Percentiles rank a stretch among this genome's conserved stretches.
These are phyloP conservation scores for Trichosporon sp. DNA, from an alignment of 1,284 basidiomycete genomes.

Conservation along the genomic window DNA sequence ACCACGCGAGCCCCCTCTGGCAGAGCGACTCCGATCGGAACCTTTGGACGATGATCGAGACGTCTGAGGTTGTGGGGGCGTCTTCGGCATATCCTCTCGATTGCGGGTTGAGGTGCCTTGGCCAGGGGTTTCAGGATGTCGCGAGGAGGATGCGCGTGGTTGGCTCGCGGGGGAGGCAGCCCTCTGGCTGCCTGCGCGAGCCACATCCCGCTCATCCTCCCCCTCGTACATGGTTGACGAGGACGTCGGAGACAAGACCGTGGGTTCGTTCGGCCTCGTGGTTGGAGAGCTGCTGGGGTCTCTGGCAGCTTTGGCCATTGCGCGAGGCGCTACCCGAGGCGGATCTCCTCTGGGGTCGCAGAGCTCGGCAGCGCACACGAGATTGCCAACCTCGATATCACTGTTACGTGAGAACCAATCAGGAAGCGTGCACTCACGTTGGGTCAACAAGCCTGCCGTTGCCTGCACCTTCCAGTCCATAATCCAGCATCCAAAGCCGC, in stretches of 20 bases:
- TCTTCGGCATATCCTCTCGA: background rate
- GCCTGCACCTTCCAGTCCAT: background rate
- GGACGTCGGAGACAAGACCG: background rate
- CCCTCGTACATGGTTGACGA: background rate
- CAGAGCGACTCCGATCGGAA: background rate
- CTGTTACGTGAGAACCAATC: constrained; percentile 14
- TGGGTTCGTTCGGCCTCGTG: background rate
- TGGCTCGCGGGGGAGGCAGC: background rate
- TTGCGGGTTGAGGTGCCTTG: background rate
- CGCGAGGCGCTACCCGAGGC: background rate
- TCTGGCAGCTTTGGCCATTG: background rate
- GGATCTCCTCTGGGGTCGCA: background rate
- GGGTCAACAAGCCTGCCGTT: constrained; percentile 12
- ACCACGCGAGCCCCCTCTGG: background rate
- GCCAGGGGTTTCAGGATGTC: background rate
- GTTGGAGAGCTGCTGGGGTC: background rate
- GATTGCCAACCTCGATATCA: constrained; percentile 23
- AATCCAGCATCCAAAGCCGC: constrained; percentile 25
- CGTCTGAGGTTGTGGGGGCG: background rate
- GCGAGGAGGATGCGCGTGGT: background rate
- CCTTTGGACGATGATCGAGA: background rate
- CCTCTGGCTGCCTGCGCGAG: background rate
- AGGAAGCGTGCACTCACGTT: constrained; percentile 9
- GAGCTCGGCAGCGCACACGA: constrained; percentile 31
- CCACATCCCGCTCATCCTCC: background rate